Evolutionary conservation across 768 basidiomycete species (phyloP), one percentile per base, ranked within the genome.

Genomic region (Heimioporus sp.): DNA sequence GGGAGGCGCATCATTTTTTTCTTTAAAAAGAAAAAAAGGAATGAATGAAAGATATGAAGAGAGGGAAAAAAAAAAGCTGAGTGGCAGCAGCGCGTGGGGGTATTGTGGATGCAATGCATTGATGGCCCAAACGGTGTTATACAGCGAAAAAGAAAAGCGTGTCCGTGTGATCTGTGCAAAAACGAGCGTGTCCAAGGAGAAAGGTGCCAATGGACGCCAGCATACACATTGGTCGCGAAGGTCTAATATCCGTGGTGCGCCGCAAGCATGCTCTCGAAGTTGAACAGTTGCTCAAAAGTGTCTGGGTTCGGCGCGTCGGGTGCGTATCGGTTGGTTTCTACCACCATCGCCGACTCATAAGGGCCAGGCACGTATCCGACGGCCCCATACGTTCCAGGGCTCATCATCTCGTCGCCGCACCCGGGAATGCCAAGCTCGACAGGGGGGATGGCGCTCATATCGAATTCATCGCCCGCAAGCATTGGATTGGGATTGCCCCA

Each of bases 391-490:
- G 51, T 20, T 0, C 58, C 59, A 41, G 50, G 24, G 10, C 49
- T 37, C 50, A 60, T 30, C 4, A 62, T 43, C n/a, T 64, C 59
- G 40, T 67, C 55, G 32, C 73, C 73, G 42, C 71, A 76, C 40
- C 80, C 81, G 43, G 79, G 73, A 53, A 80, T 63, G 15, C 80
- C 81, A 48, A 86, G 72, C 55, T 85, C 78, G 64, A 86, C 77
- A 0, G 85, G 79, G 2, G 84, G 85, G 56, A 88, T 88, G 20
- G 82, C 71, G 57, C 61, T 69, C 56, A 88, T 66, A 61, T 87
- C 85, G 63, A 87, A 88, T 68, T 87, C 86, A 65, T 85, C 82
- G 49, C 75, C 77, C 36, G 71, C 71, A 41, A 87, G 69, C 49
- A 72, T 57, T 44, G 70, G 65, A 57, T 56, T 20, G 59, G 75